Base-by-base conservation (phyloP, 108 stramenopile genomes). In the Ochromonas danica region DNA sequence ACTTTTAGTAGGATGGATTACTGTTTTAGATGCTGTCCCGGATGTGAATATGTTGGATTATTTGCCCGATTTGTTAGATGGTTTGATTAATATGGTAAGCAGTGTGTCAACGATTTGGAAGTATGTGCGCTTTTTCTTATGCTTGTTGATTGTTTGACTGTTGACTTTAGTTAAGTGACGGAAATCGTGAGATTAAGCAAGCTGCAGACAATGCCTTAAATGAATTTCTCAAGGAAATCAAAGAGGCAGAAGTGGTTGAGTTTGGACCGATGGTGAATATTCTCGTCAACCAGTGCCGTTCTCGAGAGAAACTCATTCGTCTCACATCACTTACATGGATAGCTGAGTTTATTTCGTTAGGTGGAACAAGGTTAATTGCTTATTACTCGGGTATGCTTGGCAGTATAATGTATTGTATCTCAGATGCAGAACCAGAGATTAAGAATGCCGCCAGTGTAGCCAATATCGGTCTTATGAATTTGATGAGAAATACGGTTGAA, bases 1-100 rank as follows among this genome's bases (percentile, higher is more conserved):
- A 79, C 89, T 98, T 39, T 88, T 98, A 62, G 94, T 98, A 28
- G 86, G 97, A 1, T 96, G 97, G 97, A 96, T 98, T 70, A 94
- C 95, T 0, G 87, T 96, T n/a, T 82, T 98, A 74, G 95, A 98
- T 86, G 89, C 90, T 0, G 92, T 98, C 22, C 97, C 95, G 1
- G 95, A 98, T 79, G 92, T 98, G 71, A 87, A 90, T 81, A 94
- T 98, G 94, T 86, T 98, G 79, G 94, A 95, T 81, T 95, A 91
- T 77, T 85, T 98, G 10, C 94, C 95, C 6, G 95, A 98, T 62
- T 96, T 96, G 86, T 80, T 98, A 61, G 95, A 98, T 79, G 97
- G 97, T 1, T 78, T 98, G 65, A 94, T 96, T 84, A 94, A 96
- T 81, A 98, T 98, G 97, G 85, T 98, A n/a, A 28, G 63, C 31